Base-by-base conservation (phyloP, 2,329 filamentous ascomycete species). In the Aspergillus cejpii region DNA sequence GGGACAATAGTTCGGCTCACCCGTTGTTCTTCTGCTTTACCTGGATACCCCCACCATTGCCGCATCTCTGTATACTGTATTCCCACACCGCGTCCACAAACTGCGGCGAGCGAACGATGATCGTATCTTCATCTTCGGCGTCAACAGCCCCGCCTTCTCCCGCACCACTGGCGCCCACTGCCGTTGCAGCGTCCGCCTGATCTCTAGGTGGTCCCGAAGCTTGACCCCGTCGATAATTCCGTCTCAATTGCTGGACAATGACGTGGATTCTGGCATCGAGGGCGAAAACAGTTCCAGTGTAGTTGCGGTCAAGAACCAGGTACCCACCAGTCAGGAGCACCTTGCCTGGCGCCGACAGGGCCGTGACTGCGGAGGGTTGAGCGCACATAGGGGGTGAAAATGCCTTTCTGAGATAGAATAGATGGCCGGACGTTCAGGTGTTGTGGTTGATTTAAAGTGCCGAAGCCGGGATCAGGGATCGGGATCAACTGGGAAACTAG, bases 321-420 rank as follows among this genome's bases (percentile, higher is more conserved):
- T 97, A 98, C 50, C 92, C 92, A 52, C 92, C 92, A 3, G 91
- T 88, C 43, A 97, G 79, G 53, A 98, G 79, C 49, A 98, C 92
- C 74, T 98, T 98, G 57, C 92, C 92, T 14, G 92, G 92, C 17
- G 92, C 91, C 51, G 92, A 97, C 54, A 94, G 80, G 61, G 83
- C 84, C 39, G 71, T 67, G 43, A 59, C 52, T 3, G 57, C 52
- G 26, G 56, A 52, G 29, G 60, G 52, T 1, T 11, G 31, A 34
- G 31, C 8, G 15, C 3, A 11, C 31, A 34, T 34, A 11, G 15
- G 11, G 31, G 8, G 14, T 11, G 31, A 11, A 34, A 15, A 5
- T 17, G 10, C 10, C 6, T 8, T n/a, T 34, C 31, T 19, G 15
- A 34, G 15, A 11, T 17, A 15, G 17, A 8, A 17, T 2, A 10